Evolutionary conservation across 2,329 filamentous ascomycete species (phyloP), one percentile per base, ranked within the genome.

Genomic region (Sphaerostilbella broomeana): DNA sequence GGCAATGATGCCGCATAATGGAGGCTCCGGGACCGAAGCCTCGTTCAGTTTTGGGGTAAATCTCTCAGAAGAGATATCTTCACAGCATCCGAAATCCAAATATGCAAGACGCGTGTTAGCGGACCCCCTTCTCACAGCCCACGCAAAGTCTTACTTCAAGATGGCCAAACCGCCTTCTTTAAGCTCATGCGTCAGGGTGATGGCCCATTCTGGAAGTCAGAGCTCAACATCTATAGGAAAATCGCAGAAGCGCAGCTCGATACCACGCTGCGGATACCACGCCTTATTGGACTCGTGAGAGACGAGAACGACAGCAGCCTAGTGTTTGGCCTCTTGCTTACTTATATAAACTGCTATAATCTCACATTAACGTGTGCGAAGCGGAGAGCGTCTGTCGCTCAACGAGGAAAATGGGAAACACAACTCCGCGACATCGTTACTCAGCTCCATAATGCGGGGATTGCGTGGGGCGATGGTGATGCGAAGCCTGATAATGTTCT

Each of bases 391-490:
- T 9, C 27, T 30, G 13, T n/a, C 15, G 8, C 27, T 30, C 5
- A 35, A 17, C 21, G 38, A 19, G 7, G 35, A 18, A 42, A 37
- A 16, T 42, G 33, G 40, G 34, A 20, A 18, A 6, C 11, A 5
- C 40, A 38, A 22, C 15, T 42, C 18, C 4, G 20, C 7, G 5
- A 24, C 9, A 20, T 22, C 6, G 28, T 35, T 13, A 9, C 3
- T 4, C 26, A 18, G 22, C 51, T 56, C 2, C 52, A 57, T 25
- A 27, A 42, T 7, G 20, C 21, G 7, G 51, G 51, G 5, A 51
- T 58, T n/a, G n/a, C n/a, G n/a, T n/a, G n/a, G n/a, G n/a, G n/a
- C 12, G 60, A 54, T 57, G 56, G 59, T 8, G 56, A 59, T 30
- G 55, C 45, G 6, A 59, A 60, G 33, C 42, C 52, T 2, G 47